Evolutionary conservation across 2,329 filamentous ascomycete genomes (phyloP).

Genomic region (Microdochium trichocladiopsis): DNA sequence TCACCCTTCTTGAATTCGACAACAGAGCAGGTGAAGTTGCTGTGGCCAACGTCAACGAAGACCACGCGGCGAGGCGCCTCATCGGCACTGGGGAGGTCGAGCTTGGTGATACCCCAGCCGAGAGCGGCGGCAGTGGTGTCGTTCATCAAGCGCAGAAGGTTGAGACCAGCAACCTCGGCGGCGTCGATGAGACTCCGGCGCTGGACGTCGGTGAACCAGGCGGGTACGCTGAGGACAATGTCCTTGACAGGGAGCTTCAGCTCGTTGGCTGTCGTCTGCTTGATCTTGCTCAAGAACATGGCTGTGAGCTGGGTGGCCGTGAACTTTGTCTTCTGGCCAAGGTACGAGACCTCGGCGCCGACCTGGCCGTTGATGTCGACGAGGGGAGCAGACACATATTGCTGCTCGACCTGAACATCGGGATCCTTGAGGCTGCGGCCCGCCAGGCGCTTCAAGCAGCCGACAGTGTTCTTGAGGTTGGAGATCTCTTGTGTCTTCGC

Average conservation of each 20-base stretch:
- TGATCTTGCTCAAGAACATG: conserved; percentile 95
- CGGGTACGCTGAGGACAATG: conserved; percentile 86
- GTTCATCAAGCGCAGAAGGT: conserved; percentile 91
- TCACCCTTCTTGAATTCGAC: conserved; percentile 98
- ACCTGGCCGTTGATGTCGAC: conserved; percentile 91
- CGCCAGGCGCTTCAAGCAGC: conserved; percentile 84
- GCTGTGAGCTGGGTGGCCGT: conserved; percentile 87
- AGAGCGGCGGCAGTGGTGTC: conserved; percentile 95
- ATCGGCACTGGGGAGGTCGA: conserved; percentile 76
- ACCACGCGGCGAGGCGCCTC: conserved; percentile 87
- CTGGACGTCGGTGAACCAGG: conserved; percentile 96
- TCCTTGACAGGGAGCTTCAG: conserved; percentile 88
- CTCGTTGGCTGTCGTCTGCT: conserved; percentile 78
- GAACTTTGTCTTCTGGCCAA: conserved; percentile 93
- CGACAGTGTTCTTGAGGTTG: conserved; percentile 98
- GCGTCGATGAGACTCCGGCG: conserved; percentile 85
- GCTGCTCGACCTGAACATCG: conserved; percentile 87
- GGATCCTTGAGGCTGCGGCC: conserved; percentile 83
- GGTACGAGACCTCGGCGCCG: conserved; percentile 86
- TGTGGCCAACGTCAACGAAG: conserved; percentile 94
- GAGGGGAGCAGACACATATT: conserved; percentile 79
- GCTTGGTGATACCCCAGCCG: conserved; percentile 96
- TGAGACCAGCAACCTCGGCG: conserved; percentile 86
- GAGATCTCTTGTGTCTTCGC: conserved; percentile 99
- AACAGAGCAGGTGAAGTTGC: conserved; percentile 89